Percentiles rank a stretch among this genome's conserved stretches.
Evolutionary conservation across 2,329 filamentous ascomycete species (phyloP).

Genomic region (Coniella vitis): DNA sequence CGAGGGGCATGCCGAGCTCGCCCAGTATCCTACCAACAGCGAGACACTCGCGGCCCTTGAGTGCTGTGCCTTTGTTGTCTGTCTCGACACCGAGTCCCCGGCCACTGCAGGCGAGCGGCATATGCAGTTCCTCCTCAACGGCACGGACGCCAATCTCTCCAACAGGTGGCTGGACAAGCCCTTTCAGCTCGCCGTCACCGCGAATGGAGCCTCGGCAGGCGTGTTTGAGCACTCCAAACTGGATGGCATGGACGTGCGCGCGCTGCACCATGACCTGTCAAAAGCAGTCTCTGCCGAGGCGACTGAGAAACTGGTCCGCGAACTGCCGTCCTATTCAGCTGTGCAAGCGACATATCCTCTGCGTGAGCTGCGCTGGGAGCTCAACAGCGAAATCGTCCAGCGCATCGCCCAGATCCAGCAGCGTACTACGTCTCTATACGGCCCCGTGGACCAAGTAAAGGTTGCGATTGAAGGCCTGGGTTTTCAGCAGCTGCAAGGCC

Average conservation of each 20-base stretch:
- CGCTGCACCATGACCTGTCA: slow-evolving; percentile 11
- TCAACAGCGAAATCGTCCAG: not conserved
- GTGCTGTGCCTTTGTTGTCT: not conserved
- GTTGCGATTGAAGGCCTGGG: slow-evolving; percentile 6
- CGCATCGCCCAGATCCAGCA: slow-evolving; percentile 6
- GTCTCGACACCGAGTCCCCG: slow-evolving; percentile 11
- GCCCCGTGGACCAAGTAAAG: slow-evolving; percentile 8
- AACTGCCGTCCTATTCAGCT: not conserved
- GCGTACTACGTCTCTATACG: not conserved
- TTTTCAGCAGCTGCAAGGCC: slow-evolving; percentile 3
- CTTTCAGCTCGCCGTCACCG: slow-evolving; percentile 14
- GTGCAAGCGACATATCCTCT: not conserved
- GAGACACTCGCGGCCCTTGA: not conserved
- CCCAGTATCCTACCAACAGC: slow-evolving; percentile 4
- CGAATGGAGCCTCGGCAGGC: slow-evolving; percentile 16
- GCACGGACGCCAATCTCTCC: not conserved
- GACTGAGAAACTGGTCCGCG: no score
- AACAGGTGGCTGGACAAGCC: slow-evolving; percentile 19
- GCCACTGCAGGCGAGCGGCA: not conserved
- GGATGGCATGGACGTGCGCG: slow-evolving; percentile 15
- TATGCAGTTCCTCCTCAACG: slow-evolving; percentile 1
- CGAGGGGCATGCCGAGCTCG: slow-evolving; percentile 13
- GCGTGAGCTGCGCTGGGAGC: not conserved
- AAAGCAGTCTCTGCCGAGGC: no score
- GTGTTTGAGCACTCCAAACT: slow-evolving; percentile 18